Base-by-base conservation (phyloP, 208 protist species). In the Trypanosoma lewisi region DNA sequence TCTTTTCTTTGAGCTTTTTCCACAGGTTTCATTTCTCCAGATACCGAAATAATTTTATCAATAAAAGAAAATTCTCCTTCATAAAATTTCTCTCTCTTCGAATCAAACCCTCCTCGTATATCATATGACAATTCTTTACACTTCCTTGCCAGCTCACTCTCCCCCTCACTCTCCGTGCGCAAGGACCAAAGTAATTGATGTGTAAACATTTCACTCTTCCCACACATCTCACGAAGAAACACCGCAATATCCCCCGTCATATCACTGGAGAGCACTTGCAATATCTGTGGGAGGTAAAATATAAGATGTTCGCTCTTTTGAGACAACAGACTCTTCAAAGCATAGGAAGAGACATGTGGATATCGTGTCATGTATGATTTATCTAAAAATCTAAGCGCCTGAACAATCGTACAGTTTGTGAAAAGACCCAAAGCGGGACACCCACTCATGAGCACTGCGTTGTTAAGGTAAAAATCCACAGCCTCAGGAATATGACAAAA, bases 271-370 rank as follows among this genome's bases (percentile, higher is more conserved):
- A 94, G 73, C 42, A 89, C 67, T 73, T 96, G 91, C 48, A 94
- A 76, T 27, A 96, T 78, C 81, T 96, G 91, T 41, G 87, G 91
- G 33, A 96, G 78, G 72, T 92, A 96, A 65, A 96, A 96, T 70
- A 93, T 90, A 59, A 96, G 80, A 60, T 74, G 56, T 56, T 93
- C 83, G 61, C 79, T 83, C 53, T 73, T 70, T 70, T 88, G 77
- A 19, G 80, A 83, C 19, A 91, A 70, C 41, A 95, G 77, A 63
- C 86, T 92, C 42, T 80, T 77, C 50, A 93, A 85, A 11, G 86
- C 89, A 73, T 87, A 95, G 25, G 57, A 28, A 23, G 69, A 70
- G 9, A 95, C 84, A 23, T 64, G 65, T 4, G 74, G 64, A 70
- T 85, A 82, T 21, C 52, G 67, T 36, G 36, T 45, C 3, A 62